Base-by-base conservation (phyloP, 2,329 filamentous ascomycete species). In the Colletotrichum sojae region DNA sequence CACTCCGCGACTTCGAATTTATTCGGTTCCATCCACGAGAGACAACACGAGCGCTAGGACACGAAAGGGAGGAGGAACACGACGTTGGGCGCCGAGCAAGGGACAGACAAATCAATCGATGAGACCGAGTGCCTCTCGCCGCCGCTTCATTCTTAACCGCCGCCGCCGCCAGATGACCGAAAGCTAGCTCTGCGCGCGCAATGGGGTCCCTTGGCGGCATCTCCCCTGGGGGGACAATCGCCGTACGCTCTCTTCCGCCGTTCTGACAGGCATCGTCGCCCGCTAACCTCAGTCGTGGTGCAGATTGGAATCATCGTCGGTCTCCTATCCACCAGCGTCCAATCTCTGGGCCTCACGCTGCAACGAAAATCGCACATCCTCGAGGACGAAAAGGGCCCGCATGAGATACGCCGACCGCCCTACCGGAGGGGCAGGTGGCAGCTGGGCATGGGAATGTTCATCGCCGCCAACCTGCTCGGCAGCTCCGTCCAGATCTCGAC, bases 401-500 rank as follows among this genome's bases (percentile, higher is more conserved):
- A 94, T 79, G 90, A 96, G 81, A 85, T 91, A 69, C 91, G 93
- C 74, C 88, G 95, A 71, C 95, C 96, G 52, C 94, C 96, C 5
- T 97, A 98, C 82, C 92, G 92, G 77, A 89, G 96, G 76, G 89
- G 95, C 76, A 89, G 94, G 87, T 99, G 96, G 96, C 96, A 98
- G 88, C 85, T 97, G 71, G 96, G 96, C 67, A 98, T 99, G 95
- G 90, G 91, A 78, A 96, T 99, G 90, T 99, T 99, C 82, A 90
- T 99, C 73, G 86, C 97, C 73, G 94, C 96, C 71, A 99, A 99
- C 79, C 87, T 99, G 64, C 87, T 98, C 63, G 96, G 96, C 69
- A 98, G 95, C 82, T 95, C 94, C 45, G 96, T 99, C 68, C 96
- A 99, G 82, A 98, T 99, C 78, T 98, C 96, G 36, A 98, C 95